phyloP scores from a whole-genome alignment of 352 stramenopile species.

The Phytopythium litorale region DNA sequence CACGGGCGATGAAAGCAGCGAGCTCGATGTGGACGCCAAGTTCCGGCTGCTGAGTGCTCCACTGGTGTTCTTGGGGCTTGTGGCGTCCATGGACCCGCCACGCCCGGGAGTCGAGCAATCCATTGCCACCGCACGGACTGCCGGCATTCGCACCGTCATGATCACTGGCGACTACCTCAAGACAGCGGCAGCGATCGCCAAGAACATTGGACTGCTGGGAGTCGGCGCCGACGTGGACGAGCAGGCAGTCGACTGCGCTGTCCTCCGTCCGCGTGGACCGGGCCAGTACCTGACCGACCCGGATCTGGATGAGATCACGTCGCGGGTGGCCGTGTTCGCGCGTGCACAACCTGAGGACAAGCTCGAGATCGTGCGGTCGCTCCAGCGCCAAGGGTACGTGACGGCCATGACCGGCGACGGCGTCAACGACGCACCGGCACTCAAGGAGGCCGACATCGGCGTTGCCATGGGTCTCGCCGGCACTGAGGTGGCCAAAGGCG shows the following conservation, averaged over 20 bases:
- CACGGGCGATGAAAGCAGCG: conserved; percentile 12
- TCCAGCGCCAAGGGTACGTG: conserved; percentile 61
- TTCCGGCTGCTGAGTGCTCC: conserved; percentile 58
- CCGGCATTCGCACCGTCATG: conserved; percentile 85
- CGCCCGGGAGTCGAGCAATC: conserved; percentile 58
- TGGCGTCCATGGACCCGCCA: conserved; percentile 89
- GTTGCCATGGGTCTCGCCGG: conserved; percentile 92
- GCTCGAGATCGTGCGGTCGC: conserved; percentile 84
- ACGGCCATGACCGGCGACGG: conserved; percentile 95
- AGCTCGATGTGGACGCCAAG: conserved; percentile 56
- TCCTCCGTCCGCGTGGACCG: conserved; percentile 15
- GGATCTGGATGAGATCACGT: conserved; percentile 72
- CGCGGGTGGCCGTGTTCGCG: conserved; percentile 75
- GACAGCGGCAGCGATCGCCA: conserved; percentile 92
- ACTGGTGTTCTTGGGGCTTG: conserved; percentile 90
- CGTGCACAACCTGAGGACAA: conserved; percentile 88
- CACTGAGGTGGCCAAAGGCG: conserved; percentile 94
- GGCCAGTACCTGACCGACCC: conserved; percentile 28
- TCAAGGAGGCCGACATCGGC: conserved; percentile 92
- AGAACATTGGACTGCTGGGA: conserved; percentile 89
- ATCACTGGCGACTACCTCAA: conserved; percentile 95
- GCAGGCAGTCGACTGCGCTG: conserved; percentile 47
- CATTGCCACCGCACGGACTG: conserved; percentile 38
- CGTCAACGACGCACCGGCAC: conserved; percentile 93
- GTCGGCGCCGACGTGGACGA: conserved; percentile 39